Conservation (phyloP, 148 eudicot genomes). For the Hydrangea macrophylla region DNA sequence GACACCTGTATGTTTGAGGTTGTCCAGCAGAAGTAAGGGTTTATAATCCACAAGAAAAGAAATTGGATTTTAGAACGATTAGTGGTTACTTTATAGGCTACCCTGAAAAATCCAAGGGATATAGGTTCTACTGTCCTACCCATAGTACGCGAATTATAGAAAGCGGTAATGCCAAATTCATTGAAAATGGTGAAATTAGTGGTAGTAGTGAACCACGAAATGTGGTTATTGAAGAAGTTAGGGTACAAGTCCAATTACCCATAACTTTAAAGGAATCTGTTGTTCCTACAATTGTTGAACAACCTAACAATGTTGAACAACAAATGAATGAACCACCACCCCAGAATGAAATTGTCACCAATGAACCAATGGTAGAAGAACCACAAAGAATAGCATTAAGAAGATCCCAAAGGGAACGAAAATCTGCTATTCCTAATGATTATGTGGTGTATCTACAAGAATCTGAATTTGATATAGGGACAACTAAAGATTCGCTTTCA, state of each 20-base stretch:
- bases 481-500: not conserved
- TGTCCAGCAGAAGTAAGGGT: slow-evolving; percentile 1
- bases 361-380: too few relatives aligned
- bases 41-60: too few relatives aligned
- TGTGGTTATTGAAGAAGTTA: not conserved
- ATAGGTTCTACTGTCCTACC: slow-evolving; percentile 4
- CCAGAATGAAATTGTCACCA: too few relatives aligned
- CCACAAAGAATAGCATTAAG: too few relatives aligned
- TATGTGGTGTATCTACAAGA: too few relatives aligned
- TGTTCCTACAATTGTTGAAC: too few relatives aligned
- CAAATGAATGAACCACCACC: too few relatives aligned
- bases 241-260: not conserved
- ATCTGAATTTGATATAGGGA: not conserved
- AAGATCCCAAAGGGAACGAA: too few relatives aligned
- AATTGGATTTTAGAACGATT: too few relatives aligned
- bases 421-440: too few relatives aligned
- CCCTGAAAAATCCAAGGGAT: not conserved
- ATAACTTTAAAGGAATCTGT: too few relatives aligned
- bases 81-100: slow-evolving; percentile 6
- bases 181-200: not conserved
- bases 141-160: slow-evolving; percentile 5
- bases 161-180: not conserved
- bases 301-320: too few relatives aligned
- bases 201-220: not conserved
- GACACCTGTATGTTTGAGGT: slow-evolving; percentile 12